Conservation (phyloP, 2,329 filamentous ascomycete genomes). For the Mollisia scopiformis region DNA sequence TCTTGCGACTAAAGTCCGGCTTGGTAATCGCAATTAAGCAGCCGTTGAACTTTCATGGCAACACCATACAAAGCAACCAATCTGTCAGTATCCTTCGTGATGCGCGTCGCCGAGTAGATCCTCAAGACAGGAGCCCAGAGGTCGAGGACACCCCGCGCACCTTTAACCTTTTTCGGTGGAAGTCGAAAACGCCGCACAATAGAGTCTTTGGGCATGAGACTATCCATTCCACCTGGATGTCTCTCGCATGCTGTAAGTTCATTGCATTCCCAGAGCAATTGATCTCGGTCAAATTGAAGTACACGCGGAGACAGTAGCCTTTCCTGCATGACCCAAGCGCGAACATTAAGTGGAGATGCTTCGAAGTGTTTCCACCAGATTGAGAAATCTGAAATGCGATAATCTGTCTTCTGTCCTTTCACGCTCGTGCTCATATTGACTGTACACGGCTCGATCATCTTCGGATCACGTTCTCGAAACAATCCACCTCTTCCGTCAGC, state of each 20-base stretch:
- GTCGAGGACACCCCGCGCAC: not conserved
- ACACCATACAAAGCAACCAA: slow-evolving; percentile 3
- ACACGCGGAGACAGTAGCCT: not conserved
- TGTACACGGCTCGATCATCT: not conserved
- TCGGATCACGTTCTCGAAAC: not conserved
- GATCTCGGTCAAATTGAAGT: not conserved
- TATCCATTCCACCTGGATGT: not conserved
- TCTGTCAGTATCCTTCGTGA: slow-evolving; percentile 1
- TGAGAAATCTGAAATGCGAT: not conserved
- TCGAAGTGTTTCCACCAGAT: not conserved
- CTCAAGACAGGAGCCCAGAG: not conserved
- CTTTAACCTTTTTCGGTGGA: not conserved
- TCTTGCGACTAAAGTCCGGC: not conserved
- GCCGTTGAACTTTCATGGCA: not conserved
- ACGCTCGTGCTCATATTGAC: not conserved
- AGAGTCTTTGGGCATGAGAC: not conserved
- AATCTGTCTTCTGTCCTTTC: not conserved
- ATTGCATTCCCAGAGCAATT: not conserved
- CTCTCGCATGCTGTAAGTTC: not conserved
- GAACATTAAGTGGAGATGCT: not conserved
- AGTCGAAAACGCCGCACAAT: not conserved
- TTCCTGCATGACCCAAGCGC: not conserved
- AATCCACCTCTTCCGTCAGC: not conserved
- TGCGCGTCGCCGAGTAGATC: not conserved
- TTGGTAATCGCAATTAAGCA: not conserved